Base-by-base conservation (phyloP, 805 yeast genomes). In the Sugiyamaella chiloensis region DNA sequence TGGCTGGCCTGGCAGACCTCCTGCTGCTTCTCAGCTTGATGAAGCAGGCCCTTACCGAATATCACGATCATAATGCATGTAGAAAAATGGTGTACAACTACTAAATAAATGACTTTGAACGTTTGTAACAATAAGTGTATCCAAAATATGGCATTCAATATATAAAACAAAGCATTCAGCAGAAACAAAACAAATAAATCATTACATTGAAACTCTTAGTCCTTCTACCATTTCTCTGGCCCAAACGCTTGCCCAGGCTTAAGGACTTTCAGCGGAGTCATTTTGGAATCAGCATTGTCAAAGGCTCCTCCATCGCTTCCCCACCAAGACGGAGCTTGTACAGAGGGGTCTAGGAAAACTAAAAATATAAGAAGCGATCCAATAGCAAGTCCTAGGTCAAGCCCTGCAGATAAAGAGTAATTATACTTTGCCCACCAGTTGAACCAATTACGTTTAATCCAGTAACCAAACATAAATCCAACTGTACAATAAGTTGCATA, bases 361-460 rank as follows among this genome's bases (percentile, higher is more conserved):
- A 81, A 70, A 59, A 81, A 81, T 8, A 83, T 74, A 21, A 81
- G 51, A 44, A 83, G 66, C 2, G 83, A 75, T 21, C 84, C 74
- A 53, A 80, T 71, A 0, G 87, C 87, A 11, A 83, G 74, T 1
- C 87, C 87, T 5, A 84, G 76, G 40, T 82, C 82, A 20, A 84
- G 62, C 1, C 80, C 89, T 19, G 85, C 80, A 14, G 85, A 76
- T 46, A 84, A 65, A 3, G 82, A 75, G 59, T 81, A 83, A 61
- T 82, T 83, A 63, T 84, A 84, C 62, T 82, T 83, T 34, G 82
- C 81, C 89, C 90, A 84, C 90, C 89, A 84, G 40, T 72, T 66
- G 42, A 77, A 68, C 66, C 78, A 81, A 50, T 71, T 69, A 42
- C 77, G 71, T 51, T 79, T 79, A 48, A 83, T 65, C 57, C 71